phyloP scores from a whole-genome alignment of 768 basidiomycete species.

The Hydnum rufescens region DNA sequence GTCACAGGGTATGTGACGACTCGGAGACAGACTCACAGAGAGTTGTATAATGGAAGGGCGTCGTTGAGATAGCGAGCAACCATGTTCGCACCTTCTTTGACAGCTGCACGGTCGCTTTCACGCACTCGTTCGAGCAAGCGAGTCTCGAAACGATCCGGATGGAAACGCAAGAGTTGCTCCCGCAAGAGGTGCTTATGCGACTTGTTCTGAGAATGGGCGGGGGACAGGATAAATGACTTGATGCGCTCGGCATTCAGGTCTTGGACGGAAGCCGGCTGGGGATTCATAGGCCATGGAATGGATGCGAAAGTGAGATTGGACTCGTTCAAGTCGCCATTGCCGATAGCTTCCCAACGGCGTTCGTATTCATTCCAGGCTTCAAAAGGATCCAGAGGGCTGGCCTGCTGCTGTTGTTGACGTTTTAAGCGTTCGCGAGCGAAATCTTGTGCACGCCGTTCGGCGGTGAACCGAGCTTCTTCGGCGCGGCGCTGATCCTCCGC shows the following conservation, averaged over 20 bases:
- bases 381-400: neutral
- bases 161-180: slow-evolving; percentile 11
- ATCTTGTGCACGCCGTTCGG: neutral
- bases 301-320: slow-evolving; percentile 4
- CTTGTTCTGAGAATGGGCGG: slow-evolving; percentile 4
- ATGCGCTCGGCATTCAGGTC: slow-evolving; percentile 5
- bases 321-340: too few relatives aligned
- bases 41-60: neutral
- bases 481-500: neutral
- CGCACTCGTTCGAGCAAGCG: slow-evolving; percentile 8
- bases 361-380: slow-evolving; percentile 9
- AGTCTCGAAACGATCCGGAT: slow-evolving; percentile 11
- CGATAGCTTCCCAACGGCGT: slow-evolving; percentile 5
- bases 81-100: slow-evolving; percentile 8
- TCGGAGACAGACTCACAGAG: neutral
- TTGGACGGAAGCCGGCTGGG: neutral
- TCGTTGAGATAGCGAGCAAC: slow-evolving; percentile 10
- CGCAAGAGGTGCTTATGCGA: slow-evolving; percentile 7
- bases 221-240: slow-evolving; percentile 6
- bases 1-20: too few relatives aligned
- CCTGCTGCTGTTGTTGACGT: neutral
- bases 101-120: slow-evolving; percentile 6
- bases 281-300: slow-evolving; percentile 11
- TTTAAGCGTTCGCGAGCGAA: too few relatives aligned
- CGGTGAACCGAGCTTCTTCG: neutral